Conservation (phyloP, 176 grass and related monocot genomes). For the Eleusine indica region DNA sequence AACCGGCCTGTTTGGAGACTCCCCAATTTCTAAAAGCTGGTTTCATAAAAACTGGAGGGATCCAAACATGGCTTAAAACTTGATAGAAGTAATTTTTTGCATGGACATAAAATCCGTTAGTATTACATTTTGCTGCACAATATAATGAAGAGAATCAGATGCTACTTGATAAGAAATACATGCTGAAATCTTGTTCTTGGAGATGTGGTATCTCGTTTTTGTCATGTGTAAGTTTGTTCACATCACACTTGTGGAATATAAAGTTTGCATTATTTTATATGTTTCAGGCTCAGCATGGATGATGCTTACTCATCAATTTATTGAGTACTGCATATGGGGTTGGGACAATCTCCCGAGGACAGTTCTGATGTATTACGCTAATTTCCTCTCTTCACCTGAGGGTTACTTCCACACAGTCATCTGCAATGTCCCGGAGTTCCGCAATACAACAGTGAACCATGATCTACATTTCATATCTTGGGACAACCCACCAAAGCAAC, state of each 20-base stretch:
- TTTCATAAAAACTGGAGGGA: too few relatives aligned
- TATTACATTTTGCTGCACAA: neutral
- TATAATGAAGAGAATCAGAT: neutral
- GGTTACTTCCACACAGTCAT: slow-evolving; percentile 99
- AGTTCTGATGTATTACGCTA: slow-evolving; percentile 97
- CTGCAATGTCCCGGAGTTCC: slow-evolving; percentile 87
- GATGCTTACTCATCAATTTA: slow-evolving; percentile 90
- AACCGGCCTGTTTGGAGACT: too few relatives aligned
- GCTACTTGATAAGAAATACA: neutral
- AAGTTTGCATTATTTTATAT: slow-evolving; percentile 33
- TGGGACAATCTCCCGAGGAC: slow-evolving; percentile 99
- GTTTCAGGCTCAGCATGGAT: slow-evolving; percentile 97
- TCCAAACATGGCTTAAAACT: neutral
- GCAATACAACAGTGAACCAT: slow-evolving; percentile 91
- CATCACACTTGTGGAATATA: slow-evolving; percentile 17
- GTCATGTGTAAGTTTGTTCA: neutral
- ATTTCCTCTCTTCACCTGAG: slow-evolving; percentile 91
- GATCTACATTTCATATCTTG: slow-evolving; percentile 98
- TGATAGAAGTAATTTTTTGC: neutral
- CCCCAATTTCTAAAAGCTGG: too few relatives aligned
- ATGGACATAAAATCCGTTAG: neutral
- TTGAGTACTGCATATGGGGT: slow-evolving; percentile 94
- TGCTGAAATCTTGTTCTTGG: neutral
- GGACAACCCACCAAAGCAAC: slow-evolving; percentile 99
- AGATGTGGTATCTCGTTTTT: neutral